Conservation (phyloP, 345 rosid genomes). For the Kernera saxatilis region DNA sequence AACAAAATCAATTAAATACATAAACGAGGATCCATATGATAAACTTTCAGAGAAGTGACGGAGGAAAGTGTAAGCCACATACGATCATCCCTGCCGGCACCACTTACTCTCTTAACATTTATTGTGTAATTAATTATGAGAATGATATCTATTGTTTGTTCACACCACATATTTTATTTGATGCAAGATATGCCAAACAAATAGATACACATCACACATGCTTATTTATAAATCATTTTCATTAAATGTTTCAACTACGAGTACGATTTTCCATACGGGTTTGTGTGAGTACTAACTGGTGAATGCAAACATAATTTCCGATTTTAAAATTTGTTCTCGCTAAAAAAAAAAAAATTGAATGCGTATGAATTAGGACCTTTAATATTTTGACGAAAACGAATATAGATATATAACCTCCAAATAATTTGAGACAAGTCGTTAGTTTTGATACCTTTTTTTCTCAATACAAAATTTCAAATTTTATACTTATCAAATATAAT, state of each 20-base stretch:
- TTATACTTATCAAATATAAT: no score
- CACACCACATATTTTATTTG: conserved; percentile 12
- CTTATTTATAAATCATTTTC: background rate
- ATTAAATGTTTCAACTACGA: background rate
- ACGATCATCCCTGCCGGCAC: conserved; percentile 17
- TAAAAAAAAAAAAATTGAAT: no score
- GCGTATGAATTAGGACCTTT: no score
- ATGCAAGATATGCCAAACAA: conserved; percentile 11
- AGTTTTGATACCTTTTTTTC: no score
- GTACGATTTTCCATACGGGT: background rate
- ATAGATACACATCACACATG: conserved; percentile 5
- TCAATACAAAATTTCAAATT: no score
- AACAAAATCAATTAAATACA: background rate
- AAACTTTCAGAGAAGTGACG: conserved; percentile 11
- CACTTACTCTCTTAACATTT: conserved; percentile 23
- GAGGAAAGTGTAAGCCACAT: conserved; percentile 12
- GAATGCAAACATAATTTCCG: background rate
- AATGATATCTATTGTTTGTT: conserved; percentile 12
- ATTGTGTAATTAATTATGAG: conserved; percentile 23
- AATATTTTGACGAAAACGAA: no score
- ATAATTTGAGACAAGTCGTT: no score
- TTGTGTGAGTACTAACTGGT: background rate
- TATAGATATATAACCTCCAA: no score
- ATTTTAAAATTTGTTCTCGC: background rate
- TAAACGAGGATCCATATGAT: conserved; percentile 1